Evolutionary conservation across 805 yeast genomes (phyloP), one percentile per base, ranked within the genome.

Genomic region (Myxozyma lipomycoides): DNA sequence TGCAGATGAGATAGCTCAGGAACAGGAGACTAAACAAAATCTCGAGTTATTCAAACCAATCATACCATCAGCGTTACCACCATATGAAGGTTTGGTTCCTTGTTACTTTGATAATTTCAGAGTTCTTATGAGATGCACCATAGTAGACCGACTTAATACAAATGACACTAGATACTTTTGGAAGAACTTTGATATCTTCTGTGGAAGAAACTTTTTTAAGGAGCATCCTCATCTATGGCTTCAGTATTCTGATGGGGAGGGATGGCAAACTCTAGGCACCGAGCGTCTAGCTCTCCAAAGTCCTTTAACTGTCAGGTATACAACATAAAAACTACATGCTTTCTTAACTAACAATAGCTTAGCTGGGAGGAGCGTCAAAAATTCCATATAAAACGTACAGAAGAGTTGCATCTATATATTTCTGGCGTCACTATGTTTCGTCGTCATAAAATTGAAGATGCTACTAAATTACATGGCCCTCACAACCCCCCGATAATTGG

Each of bases 81-180:
- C n/a, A 15, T 17, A n/a, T 17, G 19, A 10, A 21, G 38, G 12
- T 21, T n/a, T 7, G n/a, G n/a, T 35, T 17, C 38, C 38, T 7
- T 17, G 12, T 7, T 12, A 17, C 38, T 21, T 35, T 35, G 19
- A 15, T 15, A 35, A 35, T 15, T 12, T 35, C n/a, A 35, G 19
- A 17, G 12, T 7, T 17, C 9, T 7, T 6, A 35, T 35, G 6
- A 35, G 18, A 10, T 43, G 40, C 24, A 24, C 18, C 10, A 35
- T 53, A 3, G 51, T 47, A 17, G 48, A 45, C 3, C 55, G 45
- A 28, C 21, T 50, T 17, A 30, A 49, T 45, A 54, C 56, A n/a
- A 48, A 39, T 4, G 32, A 24, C n/a, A 19, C 5, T 17, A 28
- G 7, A 28, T 28, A 28, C 12, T 43, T 36, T 15, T 36, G 43